Base-by-base conservation (phyloP, 2,329 filamentous ascomycete genomes). In the Ophiostoma sp. region DNA sequence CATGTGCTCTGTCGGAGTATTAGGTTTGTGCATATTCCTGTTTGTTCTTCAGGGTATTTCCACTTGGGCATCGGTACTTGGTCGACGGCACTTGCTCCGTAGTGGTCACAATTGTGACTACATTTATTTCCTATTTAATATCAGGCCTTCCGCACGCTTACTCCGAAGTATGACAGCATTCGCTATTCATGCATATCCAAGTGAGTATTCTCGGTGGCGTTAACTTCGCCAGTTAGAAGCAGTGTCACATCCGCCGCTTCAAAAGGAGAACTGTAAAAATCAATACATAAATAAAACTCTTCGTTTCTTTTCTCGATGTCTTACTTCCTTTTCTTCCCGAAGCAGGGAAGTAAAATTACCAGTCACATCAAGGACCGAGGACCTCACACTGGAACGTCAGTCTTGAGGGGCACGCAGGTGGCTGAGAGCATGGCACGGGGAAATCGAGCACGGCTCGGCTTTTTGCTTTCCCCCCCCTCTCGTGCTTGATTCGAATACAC, bases 401-500 rank as follows among this genome's bases (percentile, higher is more conserved):
- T 27, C 27, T 27, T 27, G 45, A 5, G n/a, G 12, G 12, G 14
- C 45, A n/a, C 27, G 49, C 49, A 55, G 49, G 49, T 55, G 49
- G 49, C 49, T 55, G 49, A 55, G 49, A 27, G 27, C 27, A 55
- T 27, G 49, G 49, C 49, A 55, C 49, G 49, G 49, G 49, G 49
- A 55, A 55, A 55, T 55, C 49, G 49, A 55, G 27, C 49, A 55
- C 49, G 49, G 49, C 49, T 55, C 49, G 49, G 49, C 49, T 55
- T 36, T 55, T 55, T 55, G 49, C 49, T 55, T 55, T 49, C 14
- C 8, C 18, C 14, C 18, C 18, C 14, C 47, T 49, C 5, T 47
- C 45, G 16, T 18, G 47, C 12, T 49, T 14, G 14, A 14, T 47
- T 16, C 18, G 49, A 55, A 55, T 55, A 55, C 49, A 55, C 49